Base-by-base conservation (phyloP, 176 grass and related monocot genomes). In the Zea mays region DNA sequence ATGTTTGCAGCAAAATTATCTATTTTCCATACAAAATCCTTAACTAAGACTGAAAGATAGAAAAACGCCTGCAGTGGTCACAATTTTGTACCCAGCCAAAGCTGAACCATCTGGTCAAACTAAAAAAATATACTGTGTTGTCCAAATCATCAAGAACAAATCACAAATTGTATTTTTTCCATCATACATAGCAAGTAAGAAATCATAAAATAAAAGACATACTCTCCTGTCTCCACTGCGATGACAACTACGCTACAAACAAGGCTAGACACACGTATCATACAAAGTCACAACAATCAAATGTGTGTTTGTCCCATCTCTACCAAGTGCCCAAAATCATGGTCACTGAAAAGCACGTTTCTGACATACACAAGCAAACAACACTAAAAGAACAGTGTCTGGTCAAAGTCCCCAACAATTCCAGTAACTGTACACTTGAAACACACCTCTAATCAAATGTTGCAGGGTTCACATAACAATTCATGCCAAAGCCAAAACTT, bases 281-380 rank as follows among this genome's bases (percentile, higher is more conserved):
- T 71, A 56, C 66, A 71, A 72, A 73, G 73, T 14, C 61, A 73
- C 43, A 43, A 67, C 17, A 67, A 10, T 52, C 3, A 3, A 6
- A 15, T 14, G 7, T 1, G 0, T 13, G 35, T 67, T 60, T 70
- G 5, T 65, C 19, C 10, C 35, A 72, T 16, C 9, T 71, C 42
- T 34, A n/a, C 33, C 20, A 59, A 47, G 33, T 79, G 39, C 6
- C 36, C 12, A 19, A 6, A 55, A 69, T 35, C 44, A 78, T 40
- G 12, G 17, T 43, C 66, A 79, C 12, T 69, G 50, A 35, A 66
- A 78, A 4, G 15, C 51, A 83, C 54, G 33, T 33, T 38, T 75
- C 20, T 54, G 68, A 0, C 38, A 71, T 46, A 20, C 69, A 67
- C 44, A 79, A 50, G 12, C 13, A 88, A 44, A 55, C 7, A 21